Base-by-base conservation (phyloP, 2,329 filamentous ascomycete genomes). In the Lasiodiplodia sp. region DNA sequence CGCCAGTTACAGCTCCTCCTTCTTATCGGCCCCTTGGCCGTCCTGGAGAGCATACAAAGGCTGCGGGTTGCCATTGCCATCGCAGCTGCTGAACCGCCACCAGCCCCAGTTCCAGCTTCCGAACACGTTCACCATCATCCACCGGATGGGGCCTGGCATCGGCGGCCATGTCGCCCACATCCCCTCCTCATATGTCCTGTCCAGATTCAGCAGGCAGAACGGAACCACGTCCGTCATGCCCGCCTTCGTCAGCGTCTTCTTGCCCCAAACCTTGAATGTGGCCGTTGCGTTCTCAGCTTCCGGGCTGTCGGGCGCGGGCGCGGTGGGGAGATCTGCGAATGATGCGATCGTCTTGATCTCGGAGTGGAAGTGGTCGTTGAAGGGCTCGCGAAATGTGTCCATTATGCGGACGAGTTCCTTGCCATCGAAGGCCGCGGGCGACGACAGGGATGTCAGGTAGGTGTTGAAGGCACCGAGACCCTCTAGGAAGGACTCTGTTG, bases 11-110 rank as follows among this genome's bases (percentile, higher is more conserved):
- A 47, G 25, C 23, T 63, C 53, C 25, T 68, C 52, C 34, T 49
- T 68, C 57, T 56, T 56, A 31, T 31, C 55, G 10, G 44, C 44
- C n/a, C 56, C 66, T 34, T 60, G 44, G 14, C n/a, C 55, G 31
- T 51, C 56, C 37, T 67, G 40, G 76, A 75, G 69, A 34, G 86
- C 86, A 73, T 86, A 86, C 70, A 89, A 73, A 75, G 85, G 82
- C 76, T 84, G 84, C 53, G 86, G 87, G 73, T 79, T 78, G 2
- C 88, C 88, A 0, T 78, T 74, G 4, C 81, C 78, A 72, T 88
- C 85, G 72, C 88, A 91, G 73, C 88, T 90, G 38, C 87, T 82
- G 80, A 90, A 91, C 79, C 85, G 88, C 88, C 89, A 91, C 84
- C 85, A 86, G 2, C 83, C 80, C 44, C 83, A 83, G 71, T 89